phyloP scores from a whole-genome alignment of 1,284 basidiomycete species.

The Neonothopanus nambi region DNA sequence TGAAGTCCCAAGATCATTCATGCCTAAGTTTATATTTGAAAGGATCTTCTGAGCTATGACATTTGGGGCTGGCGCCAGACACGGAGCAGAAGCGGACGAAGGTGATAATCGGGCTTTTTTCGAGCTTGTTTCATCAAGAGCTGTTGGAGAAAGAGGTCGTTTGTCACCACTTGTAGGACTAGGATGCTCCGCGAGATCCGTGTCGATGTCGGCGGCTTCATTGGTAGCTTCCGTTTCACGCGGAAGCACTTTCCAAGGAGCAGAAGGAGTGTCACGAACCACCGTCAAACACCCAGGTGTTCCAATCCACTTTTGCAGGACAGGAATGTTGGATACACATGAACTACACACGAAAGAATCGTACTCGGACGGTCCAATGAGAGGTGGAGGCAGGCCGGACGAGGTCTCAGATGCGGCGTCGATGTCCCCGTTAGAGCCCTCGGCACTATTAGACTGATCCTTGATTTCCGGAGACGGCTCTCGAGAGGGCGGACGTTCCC shows the following conservation, averaged over 20 bases:
- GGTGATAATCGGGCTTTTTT: constrained; percentile 48
- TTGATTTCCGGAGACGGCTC: constrained; percentile 39
- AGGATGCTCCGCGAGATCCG: constrained; percentile 24
- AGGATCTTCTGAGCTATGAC: constrained; percentile 42
- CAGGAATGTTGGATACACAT: constrained; percentile 57
- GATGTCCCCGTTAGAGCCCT: constrained; percentile 38
- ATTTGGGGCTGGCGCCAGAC: constrained; percentile 54
- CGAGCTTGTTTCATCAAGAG: constrained; percentile 37
- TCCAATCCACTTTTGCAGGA: constrained; percentile 63
- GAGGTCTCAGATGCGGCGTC: constrained; percentile 59
- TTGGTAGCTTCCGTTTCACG: constrained; percentile 21
- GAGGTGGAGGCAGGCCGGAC: constrained; percentile 61
- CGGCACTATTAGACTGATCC: constrained; percentile 18
- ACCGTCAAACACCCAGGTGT: constrained; percentile 66
- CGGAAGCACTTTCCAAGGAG: constrained; percentile 51
- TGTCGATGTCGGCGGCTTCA: constrained; percentile 22
- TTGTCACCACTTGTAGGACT: constrained; percentile 40
- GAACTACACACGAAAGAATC: constrained; percentile 68
- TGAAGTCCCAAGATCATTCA: constrained; percentile 24
- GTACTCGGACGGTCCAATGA: constrained; percentile 66
- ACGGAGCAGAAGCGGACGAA: constrained; percentile 30
- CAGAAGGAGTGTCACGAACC: constrained; percentile 43
- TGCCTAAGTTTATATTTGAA: constrained; percentile 22
- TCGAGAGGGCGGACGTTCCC: constrained; percentile 56
- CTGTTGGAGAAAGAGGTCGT: constrained; percentile 46